Evolutionary conservation across 805 yeast species (phyloP), one percentile per base, ranked within the genome.

Genomic region (Clavispora asparagi): DNA sequence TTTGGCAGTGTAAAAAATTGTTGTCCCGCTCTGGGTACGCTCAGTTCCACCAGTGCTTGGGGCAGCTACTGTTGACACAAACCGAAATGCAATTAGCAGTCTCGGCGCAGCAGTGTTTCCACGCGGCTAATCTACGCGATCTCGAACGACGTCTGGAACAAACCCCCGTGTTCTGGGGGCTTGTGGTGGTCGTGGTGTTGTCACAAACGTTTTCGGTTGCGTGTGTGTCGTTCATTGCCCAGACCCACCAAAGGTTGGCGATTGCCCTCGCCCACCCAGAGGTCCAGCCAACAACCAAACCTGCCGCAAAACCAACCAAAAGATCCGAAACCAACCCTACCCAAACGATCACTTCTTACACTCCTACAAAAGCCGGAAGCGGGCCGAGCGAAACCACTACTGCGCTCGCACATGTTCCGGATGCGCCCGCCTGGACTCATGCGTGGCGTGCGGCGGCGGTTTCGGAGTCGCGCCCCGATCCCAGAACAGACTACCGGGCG

Each of bases 51-150:
- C 37, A 17, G 37, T 33, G 37, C 37, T 33, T 16, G 37, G 12
- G n/a, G 8, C 37, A 3, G 25, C 37, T 33, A 33, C 37, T 2
- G n/a, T 23, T 5, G 12, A 16, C 25, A 16, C 37, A 33, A 9
- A 6, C 37, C 6, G 37, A 33, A 17, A 17, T 14, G 11, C 37
- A 16, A 6, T 33, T 16, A 23, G 37, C 37, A 14, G 44, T 50
- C 35, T 27, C 39, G n/a, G 46, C 48, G 6, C 56, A 50, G 28
- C 39, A 39, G 13, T 52, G 56, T 31, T 46, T 50, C 27, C 40
- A 50, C 41, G 25, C 45, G 25, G 50, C 52, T 1, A 48, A 47
- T 6, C 16, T 31, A n/a, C 35, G 35, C 17, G 35, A 31, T 31
- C 14, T 31, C 7, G 35, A 31, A 16, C 35, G 17, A 16, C 14